A percentile compares a stretch with the other conserved stretches of the same genome.
phyloP scores from a whole-genome alignment of 2,329 filamentous ascomycete species.

The Drechmeria coniospora region DNA sequence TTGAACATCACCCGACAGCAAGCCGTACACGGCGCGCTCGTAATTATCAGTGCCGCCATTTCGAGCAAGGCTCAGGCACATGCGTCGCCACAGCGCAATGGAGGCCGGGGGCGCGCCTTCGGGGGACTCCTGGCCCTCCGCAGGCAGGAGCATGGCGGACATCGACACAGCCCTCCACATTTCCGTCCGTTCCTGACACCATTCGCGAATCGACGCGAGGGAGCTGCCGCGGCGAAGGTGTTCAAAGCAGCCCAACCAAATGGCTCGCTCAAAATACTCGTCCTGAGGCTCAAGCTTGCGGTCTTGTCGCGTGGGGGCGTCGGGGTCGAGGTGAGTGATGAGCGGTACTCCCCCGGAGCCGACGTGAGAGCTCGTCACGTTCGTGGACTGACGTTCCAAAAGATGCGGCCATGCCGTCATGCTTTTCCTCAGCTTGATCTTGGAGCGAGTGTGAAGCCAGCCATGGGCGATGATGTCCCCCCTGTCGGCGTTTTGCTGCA shows the following conservation, averaged over 20 bases:
- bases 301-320: slow-evolving; percentile 68
- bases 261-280: slow-evolving; percentile 73
- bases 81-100: slow-evolving; percentile 57
- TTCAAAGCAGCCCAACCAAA: slow-evolving; percentile 91
- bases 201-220: slow-evolving; percentile 60
- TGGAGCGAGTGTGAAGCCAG: slow-evolving; percentile 81
- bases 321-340: slow-evolving; percentile 82
- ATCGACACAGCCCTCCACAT: slow-evolving; percentile 78
- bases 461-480: slow-evolving; percentile 74
- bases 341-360: slow-evolving; percentile 48
- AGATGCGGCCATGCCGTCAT: slow-evolving; percentile 51
- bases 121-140: slow-evolving; percentile 26
- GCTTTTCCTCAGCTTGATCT: slow-evolving; percentile 81
- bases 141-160: slow-evolving; percentile 50
- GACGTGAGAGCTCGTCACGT: slow-evolving; percentile 37
- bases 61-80: slow-evolving; percentile 57
- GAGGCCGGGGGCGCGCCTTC: slow-evolving; percentile 24
- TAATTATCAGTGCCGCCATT: slow-evolving; percentile 58
- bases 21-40: slow-evolving; percentile 78
- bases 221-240: slow-evolving; percentile 74
- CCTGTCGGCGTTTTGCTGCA: slow-evolving; percentile 61
- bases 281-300: slow-evolving; percentile 68
- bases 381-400: slow-evolving; percentile 46
- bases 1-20: slow-evolving; percentile 71
- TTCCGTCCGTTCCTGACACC: slow-evolving; percentile 75